A percentile compares a stretch with the other conserved stretches of the same genome.
phyloP scores from a whole-genome alignment of 495 filamentous ascomycete species.

The Stereocaulon alpinum region DNA sequence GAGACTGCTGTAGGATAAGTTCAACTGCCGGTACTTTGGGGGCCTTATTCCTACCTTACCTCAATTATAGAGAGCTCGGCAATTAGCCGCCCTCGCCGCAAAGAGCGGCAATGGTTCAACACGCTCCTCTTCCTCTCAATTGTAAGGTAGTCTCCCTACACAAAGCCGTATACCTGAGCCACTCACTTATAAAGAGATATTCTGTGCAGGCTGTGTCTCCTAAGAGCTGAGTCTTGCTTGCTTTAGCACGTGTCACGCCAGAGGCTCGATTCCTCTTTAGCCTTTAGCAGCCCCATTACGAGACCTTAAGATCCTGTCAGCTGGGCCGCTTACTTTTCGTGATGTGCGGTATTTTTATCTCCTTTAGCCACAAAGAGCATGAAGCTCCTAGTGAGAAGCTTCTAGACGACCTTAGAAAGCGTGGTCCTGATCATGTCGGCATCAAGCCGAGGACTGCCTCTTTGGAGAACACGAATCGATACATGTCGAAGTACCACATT shows the following conservation, averaged over 20 bases:
- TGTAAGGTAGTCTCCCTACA: too few relatives aligned
- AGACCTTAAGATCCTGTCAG: background rate
- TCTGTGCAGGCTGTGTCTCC: background rate
- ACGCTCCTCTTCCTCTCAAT: too few relatives aligned
- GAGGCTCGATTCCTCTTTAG: background rate
- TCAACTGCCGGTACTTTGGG: background rate
- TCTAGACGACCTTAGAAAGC: slow-evolving; percentile 33
- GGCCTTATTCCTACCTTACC: background rate
- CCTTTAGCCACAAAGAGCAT: slow-evolving; percentile 31
- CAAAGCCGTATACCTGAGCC: too few relatives aligned
- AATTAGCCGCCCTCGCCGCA: background rate
- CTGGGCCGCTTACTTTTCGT: background rate
- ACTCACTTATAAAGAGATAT: too few relatives aligned
- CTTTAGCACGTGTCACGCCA: too few relatives aligned
- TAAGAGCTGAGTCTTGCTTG: background rate
- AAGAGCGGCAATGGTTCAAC: too few relatives aligned
- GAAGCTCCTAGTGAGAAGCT: slow-evolving; percentile 34
- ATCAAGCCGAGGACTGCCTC: slow-evolving; percentile 22
- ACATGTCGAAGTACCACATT: slow-evolving; percentile 8
- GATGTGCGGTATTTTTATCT: slow-evolving; percentile 62
- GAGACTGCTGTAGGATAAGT: background rate
- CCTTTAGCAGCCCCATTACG: background rate
- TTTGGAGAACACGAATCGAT: background rate
- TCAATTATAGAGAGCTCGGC: background rate
- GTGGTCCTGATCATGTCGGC: slow-evolving; percentile 48